phyloP scores from a whole-genome alignment of 306 rosid species.

The Dryas octopetala region DNA sequence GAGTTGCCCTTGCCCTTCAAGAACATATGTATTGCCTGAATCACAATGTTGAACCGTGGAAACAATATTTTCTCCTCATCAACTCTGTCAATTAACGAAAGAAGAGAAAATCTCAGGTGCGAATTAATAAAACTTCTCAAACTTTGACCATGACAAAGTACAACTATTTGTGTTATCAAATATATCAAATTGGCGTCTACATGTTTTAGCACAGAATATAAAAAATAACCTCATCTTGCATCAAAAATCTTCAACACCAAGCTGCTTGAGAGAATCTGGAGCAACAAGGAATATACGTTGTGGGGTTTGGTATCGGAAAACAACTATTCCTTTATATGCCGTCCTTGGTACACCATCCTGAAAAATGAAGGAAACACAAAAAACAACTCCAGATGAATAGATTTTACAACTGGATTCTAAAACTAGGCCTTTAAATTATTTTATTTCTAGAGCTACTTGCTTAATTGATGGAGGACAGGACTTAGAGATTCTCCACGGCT shows the following conservation, averaged over 20 bases:
- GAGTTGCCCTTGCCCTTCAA: constrained; percentile 2
- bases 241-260: constrained; percentile 57
- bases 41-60: neutral
- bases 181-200: neutral
- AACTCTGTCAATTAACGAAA: constrained; percentile 3
- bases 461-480: neutral
- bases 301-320: constrained; percentile 66
- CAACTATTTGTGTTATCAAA: neutral
- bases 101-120: constrained; percentile 7
- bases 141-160: neutral
- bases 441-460: constrained; percentile 4
- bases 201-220: neutral
- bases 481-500: neutral
- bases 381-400: constrained; percentile 9
- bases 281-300: constrained; percentile 73
- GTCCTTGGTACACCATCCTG: constrained; percentile 98
- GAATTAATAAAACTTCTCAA: neutral
- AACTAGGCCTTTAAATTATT: neutral
- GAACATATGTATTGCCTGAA: neutral
- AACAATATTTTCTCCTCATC: neutral
- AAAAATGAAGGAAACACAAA: constrained; percentile 28
- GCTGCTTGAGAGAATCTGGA: constrained; percentile 66
- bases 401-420: constrained; percentile 7
- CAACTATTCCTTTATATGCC: constrained; percentile 87
- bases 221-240: constrained; percentile 34